A percentile compares a stretch with the other conserved stretches of the same genome.
These are phyloP conservation scores for Dioscorea dumetorum DNA, from an alignment of 106 monocot species.

Conservation along the genomic window DNA sequence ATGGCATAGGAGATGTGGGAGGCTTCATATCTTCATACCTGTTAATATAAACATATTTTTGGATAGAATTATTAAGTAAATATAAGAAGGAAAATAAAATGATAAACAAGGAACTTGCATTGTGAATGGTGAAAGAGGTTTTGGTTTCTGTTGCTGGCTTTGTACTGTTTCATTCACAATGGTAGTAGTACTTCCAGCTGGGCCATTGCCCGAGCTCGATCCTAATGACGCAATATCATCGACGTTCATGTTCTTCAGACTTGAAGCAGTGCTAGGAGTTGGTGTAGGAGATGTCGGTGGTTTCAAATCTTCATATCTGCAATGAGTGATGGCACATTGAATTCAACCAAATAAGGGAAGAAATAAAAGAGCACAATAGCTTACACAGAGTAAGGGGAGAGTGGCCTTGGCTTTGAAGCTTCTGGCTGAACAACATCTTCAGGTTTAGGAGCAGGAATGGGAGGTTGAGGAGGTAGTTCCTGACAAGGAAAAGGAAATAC, in stretches of 20 bases:
- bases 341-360: not conserved
- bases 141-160: not conserved
- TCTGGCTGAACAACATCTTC: conserved; percentile 7
- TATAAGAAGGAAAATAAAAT: not conserved
- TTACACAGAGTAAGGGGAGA: conserved; percentile 61
- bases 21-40: conserved; percentile 71
- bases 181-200: too few relatives aligned
- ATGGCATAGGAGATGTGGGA: conserved; percentile 45
- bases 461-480: conserved; percentile 25
- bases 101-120: conserved; percentile 13
- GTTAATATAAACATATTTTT: not conserved
- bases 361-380: conserved; percentile 3
- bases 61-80: too few relatives aligned
- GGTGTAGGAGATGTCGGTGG: conserved; percentile 14
- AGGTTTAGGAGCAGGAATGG: conserved; percentile 12
- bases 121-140: conserved; percentile 39
- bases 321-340: not conserved
- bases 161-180: not conserved
- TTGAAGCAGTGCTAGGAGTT: conserved; percentile 7
- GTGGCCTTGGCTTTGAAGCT: conserved; percentile 25
- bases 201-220: not conserved
- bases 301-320: conserved; percentile 25
- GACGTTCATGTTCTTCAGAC: not conserved
- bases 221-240: not conserved
- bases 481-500: conserved; percentile 8